Evolutionary conservation across 1,284 basidiomycete species (phyloP), one percentile per base, ranked within the genome.

Genomic region (Ceratobasidium sp.): DNA sequence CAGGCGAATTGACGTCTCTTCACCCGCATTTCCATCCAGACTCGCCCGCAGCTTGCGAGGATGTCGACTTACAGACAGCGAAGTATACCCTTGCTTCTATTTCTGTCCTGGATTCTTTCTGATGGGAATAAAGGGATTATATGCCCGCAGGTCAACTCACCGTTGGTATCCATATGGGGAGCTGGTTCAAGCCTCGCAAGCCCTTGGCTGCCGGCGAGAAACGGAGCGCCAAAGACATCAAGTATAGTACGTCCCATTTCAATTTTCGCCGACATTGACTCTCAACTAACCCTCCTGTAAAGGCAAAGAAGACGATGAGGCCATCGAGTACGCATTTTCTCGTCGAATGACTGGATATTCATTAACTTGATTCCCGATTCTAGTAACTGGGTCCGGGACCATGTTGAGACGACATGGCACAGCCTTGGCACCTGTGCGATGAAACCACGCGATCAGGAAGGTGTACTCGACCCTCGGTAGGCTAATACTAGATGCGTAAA

Each of bases 361-460:
- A 29, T 52, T 15, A n/a, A n/a, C n/a, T n/a, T n/a, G n/a, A n/a
- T n/a, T n/a, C n/a, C n/a, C n/a, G n/a, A n/a, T 27, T 42, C 5
- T 38, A 53, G 47, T 20, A 65, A 45, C 42, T 27, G 20, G 40
- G 12, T 57, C 50, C 75, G 74, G 70, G 86, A 89, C 75, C 87
- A 89, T 75, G 88, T 89, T 72, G 87, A 89, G 81, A 89, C 88
- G 15, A 90, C 88, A 58, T 89, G 88, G 88, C 88, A 90, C 79
- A 86, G 85, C 75, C 80, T 90, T 53, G 86, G 87, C 73, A 80
- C 79, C 70, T 79, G 75, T 45, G 86, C 90, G 22, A 92, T 92
- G 91, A 89, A 91, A 75, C 90, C 90, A n/a, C 82, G 86, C 54
- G 82, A 84, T 71, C 78, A 90, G 76, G 91, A 90, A 53, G 91